Base-by-base conservation (phyloP, 768 basidiomycete genomes). In the Guyanaporus albipodus region DNA sequence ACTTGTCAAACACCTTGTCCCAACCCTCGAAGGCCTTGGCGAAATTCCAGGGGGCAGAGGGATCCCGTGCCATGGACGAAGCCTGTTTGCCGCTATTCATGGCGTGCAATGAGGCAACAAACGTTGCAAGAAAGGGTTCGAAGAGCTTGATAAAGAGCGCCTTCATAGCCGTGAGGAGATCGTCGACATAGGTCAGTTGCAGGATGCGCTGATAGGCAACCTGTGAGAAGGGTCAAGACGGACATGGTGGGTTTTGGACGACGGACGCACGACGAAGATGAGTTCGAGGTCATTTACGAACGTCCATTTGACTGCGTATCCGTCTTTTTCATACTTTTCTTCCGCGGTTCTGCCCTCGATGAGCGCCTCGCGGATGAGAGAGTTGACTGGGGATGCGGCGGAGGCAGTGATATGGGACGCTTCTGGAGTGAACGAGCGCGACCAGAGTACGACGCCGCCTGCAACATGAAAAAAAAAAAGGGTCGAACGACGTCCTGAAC, bases 121-220 rank as follows among this genome's bases (percentile, higher is more conserved):
- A 89, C 0, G 86, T 77, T 7, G 85, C 72, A 22, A 97, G 70
- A 64, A 92, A 86, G 0, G 91, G 90, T 54, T 87, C 79, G 58
- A 91, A 96, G 47, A 89, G 77, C 61, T 90, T 83, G 56, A 95
- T 71, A 61, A 98, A 99, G 36, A 95, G 75, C 0, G 81, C 71
- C 60, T 91, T 92, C 58, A 94, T 76, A 5, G 87, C 79, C 11
- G 70, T 69, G 21, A 99, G 76, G 17, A 99, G 82, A 35, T 91
- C 88, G 1, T 94, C 91, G 46, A 96, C 86, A 61, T 97, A 98
- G 8, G 92, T 85, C 29, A 99, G 77, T 50, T 95, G 93, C 15
- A 99, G 77, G 49, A 99, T 91, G 46, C 94, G 88, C 61, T 96
- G 93, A 71, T 96, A 98, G 31, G 93, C 91, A 44, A 95, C 92